These are phyloP conservation scores for Hygrocybe coccinea DNA, from an alignment of 768 basidiomycete species.

Conservation along the genomic window DNA sequence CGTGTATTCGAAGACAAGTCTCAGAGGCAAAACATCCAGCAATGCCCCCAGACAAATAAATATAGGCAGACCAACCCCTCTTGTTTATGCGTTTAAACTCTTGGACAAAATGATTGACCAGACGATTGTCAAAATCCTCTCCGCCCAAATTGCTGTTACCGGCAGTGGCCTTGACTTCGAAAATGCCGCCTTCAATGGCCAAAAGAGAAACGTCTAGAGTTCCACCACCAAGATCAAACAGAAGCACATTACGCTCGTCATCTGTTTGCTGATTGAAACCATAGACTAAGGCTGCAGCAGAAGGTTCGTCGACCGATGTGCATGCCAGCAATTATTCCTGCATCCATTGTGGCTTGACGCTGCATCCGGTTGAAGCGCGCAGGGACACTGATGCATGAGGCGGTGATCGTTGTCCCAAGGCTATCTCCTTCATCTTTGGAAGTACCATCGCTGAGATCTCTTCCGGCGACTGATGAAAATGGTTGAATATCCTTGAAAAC, in stretches of 20 bases:
- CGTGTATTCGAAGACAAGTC: conserved; percentile 58
- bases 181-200: conserved; percentile 63
- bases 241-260: conserved; percentile 57
- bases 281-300: conserved; percentile 67
- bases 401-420: conserved; percentile 59
- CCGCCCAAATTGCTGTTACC: conserved; percentile 72
- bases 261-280: conserved; percentile 58
- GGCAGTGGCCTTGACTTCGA: conserved; percentile 67
- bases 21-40: conserved; percentile 12
- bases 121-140: conserved; percentile 43
- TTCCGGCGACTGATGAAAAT: conserved; percentile 46
- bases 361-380: conserved; percentile 56
- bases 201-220: conserved; percentile 72
- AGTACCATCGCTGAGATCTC: conserved; percentile 67
- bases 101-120: conserved; percentile 90
- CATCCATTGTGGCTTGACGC: conserved; percentile 66
- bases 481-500: neutral
- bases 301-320: conserved; percentile 69
- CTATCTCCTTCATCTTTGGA: conserved; percentile 66
- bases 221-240: conserved; percentile 70
- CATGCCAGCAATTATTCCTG: conserved; percentile 60
- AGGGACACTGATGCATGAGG: conserved; percentile 56
- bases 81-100: conserved; percentile 92
- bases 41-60: neutral
- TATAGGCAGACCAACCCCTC: conserved; percentile 29